Evolutionary conservation across 768 basidiomycete species (phyloP), one percentile per base, ranked within the genome.

Genomic region (Phylloporus arenicola): DNA sequence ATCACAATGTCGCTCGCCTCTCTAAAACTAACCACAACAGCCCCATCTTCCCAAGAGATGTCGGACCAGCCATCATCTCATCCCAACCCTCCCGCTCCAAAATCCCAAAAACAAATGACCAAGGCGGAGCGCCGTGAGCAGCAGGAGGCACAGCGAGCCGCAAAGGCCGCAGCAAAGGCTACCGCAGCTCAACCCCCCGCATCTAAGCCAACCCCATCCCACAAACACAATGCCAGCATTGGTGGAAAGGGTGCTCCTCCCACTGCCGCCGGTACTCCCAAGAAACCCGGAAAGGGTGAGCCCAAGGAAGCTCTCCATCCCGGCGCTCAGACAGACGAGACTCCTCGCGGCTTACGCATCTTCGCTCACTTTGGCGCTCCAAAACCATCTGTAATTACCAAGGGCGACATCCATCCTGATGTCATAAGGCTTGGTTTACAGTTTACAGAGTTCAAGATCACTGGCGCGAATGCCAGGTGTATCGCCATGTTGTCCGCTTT

Each of bases 401-500:
- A 92, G 64, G 88, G 88, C 34, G 86, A 91, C 60, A 88, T 98
- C 35, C 96, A 98, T 64, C 96, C 94, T 25, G 82, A 81, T 17
- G 84, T 98, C 58, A 73, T 92, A 51, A 78, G 87, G 46, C 81
- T 97, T 9, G 94, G 90, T 10, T 74, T 97, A 27, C 83, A 93
- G 55, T 95, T 97, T 70, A 82, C 90, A 8, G 84, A 88, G 58
- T 97, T 98, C 72, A 85, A 84, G 67, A 87, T 98, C 56, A 84
- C 86, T 43, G 96, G 96, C 8, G 89, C 93, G 13, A 98, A 99
- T 68, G 95, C 96, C 6, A 77, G 96, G 52, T 94, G 92, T 61
- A 94, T 97, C 40, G 92, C 92, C 5, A 92, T 91, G 57, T 72
- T 98, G 56, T 83, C 81, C 33, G 88, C 89, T 7, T 94, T 99